Evolutionary conservation across 169 alveolate species (phyloP).

Genomic region (Ichthyophthirius multifiliis): DNA sequence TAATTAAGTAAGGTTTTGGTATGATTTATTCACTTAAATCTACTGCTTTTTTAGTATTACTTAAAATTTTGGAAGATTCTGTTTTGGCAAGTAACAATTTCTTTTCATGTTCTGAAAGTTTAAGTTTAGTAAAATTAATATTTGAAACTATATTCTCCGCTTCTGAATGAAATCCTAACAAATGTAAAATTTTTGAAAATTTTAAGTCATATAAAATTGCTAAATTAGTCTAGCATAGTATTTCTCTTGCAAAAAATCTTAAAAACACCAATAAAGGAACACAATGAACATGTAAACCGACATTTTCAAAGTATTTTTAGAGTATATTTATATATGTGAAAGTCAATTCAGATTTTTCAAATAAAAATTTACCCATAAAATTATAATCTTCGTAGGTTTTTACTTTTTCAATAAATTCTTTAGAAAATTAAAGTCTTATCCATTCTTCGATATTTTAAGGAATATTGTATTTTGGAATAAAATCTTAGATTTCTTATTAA

Average conservation of each 20-base stretch:
- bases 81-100: constrained; percentile 65
- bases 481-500: constrained; percentile 60
- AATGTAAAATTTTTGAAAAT: constrained; percentile 32
- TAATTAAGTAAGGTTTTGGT: constrained; percentile 52
- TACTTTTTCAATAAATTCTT: constrained; percentile 54
- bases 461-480: constrained; percentile 49
- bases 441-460: constrained; percentile 75
- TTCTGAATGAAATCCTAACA: constrained; percentile 52
- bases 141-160: constrained; percentile 30
- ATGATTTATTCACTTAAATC: constrained; percentile 47
- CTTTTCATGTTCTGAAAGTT: constrained; percentile 52
- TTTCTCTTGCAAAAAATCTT: constrained; percentile 62
- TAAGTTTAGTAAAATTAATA: constrained; percentile 38
- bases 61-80: constrained; percentile 48
- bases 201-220: constrained; percentile 48
- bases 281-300: constrained; percentile 59
- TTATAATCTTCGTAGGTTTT: constrained; percentile 69
- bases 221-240: constrained; percentile 50
- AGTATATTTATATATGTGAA: constrained; percentile 54
- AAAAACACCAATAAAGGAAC: constrained; percentile 63
- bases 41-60: constrained; percentile 54
- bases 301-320: constrained; percentile 56
- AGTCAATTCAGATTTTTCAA: constrained; percentile 76
- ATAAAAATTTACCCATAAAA: constrained; percentile 60
- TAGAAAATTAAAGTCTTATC: constrained; percentile 63